A percentile compares a stretch with the other conserved stretches of the same genome.
Conservation (phyloP, 768 basidiomycete species). For the Termitomyces sp. region DNA sequence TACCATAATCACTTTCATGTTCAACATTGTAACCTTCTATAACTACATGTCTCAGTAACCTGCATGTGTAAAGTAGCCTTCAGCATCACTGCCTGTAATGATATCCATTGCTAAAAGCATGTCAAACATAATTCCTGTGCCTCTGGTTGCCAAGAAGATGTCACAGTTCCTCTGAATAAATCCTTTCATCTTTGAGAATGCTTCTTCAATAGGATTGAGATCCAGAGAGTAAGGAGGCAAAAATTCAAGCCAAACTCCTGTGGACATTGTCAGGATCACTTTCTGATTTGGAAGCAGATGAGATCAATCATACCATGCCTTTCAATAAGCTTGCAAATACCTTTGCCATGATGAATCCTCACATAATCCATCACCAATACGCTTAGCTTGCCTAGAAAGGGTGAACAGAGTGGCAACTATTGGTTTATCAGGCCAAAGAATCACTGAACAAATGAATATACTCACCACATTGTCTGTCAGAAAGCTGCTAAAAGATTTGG, state of each 20-base stretch:
- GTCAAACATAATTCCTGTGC: conserved; percentile 24
- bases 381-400: conserved; percentile 28
- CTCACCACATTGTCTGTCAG: conserved; percentile 26
- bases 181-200: conserved; percentile 35
- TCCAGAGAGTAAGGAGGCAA: conserved; percentile 41
- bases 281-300: not conserved
- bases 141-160: not conserved
- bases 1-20: not conserved
- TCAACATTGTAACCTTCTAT: not conserved
- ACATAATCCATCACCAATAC: conserved; percentile 35
- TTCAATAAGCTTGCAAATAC: conserved; percentile 25
- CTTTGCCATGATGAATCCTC: conserved; percentile 29
- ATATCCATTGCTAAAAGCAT: conserved; percentile 26
- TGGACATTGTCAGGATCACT: not conserved
- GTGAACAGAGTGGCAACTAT: conserved; percentile 20
- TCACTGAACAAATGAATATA: not conserved
- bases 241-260: conserved; percentile 27
- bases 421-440: not conserved
- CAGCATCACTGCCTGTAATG: conserved; percentile 26
- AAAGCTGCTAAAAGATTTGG: conserved; percentile 20
- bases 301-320: not conserved
- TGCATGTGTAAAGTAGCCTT: conserved; percentile 30
- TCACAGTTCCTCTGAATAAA: conserved; percentile 25
- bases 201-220: conserved; percentile 39
- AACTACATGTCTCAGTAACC: conserved; percentile 22